Conservation (phyloP, 75 land plant genomes). For the Gnetum montanum region DNA sequence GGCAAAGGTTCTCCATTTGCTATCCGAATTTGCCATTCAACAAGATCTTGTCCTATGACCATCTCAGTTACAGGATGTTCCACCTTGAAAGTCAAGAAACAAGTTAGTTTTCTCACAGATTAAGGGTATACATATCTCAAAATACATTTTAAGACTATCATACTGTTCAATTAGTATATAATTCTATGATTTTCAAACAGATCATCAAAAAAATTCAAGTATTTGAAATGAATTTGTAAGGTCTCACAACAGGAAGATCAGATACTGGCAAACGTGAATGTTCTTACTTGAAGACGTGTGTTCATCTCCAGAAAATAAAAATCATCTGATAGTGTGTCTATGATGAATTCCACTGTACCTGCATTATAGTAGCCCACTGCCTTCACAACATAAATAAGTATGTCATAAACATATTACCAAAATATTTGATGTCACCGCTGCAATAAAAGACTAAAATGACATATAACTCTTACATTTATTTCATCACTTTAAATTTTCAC, state of each 20-base stretch:
- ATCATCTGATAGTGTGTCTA: slow-evolving; percentile 71
- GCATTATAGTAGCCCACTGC: slow-evolving; percentile 95
- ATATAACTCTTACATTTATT: too few relatives aligned
- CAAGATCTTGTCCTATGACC: slow-evolving; percentile 93
- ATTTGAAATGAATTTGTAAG: too few relatives aligned
- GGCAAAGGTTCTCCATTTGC: slow-evolving; percentile 93
- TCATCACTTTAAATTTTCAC: too few relatives aligned
- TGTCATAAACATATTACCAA: neutral
- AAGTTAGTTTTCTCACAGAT: too few relatives aligned
- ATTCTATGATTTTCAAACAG: too few relatives aligned
- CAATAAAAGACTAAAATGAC: too few relatives aligned
- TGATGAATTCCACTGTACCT: slow-evolving; percentile 96
- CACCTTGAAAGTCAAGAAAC: slow-evolving; percentile 50
- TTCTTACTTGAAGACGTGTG: slow-evolving; percentile 87
- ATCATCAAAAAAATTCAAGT: too few relatives aligned
- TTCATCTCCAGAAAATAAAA: slow-evolving; percentile 99
- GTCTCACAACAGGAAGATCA: too few relatives aligned
- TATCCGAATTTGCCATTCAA: slow-evolving; percentile 98
- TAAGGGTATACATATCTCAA: too few relatives aligned
- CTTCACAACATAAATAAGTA: slow-evolving; percentile 35
- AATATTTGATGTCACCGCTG: too few relatives aligned
- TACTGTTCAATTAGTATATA: too few relatives aligned
- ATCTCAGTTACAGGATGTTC: slow-evolving; percentile 99
- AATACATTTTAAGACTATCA: too few relatives aligned
- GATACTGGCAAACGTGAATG: slow-evolving; percentile 1